Evolutionary conservation across 1,139 yeast genomes (phyloP).

Genomic region (Arxiozyma bovina): DNA sequence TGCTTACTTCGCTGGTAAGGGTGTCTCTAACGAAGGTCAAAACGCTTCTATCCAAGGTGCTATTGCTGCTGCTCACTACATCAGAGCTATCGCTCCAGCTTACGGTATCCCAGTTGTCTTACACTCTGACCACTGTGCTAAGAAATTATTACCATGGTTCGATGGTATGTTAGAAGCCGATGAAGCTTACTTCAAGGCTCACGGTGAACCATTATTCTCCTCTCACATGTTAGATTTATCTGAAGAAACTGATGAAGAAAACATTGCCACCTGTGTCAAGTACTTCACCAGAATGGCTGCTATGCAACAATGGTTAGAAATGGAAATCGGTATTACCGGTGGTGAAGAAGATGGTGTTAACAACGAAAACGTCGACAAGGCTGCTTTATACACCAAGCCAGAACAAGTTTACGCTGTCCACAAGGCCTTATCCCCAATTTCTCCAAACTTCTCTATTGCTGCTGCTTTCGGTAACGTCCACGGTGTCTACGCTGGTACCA

Average conservation of each 20-base stretch:
- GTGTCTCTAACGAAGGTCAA: constrained; percentile 89
- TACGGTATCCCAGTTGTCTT: constrained; percentile 95
- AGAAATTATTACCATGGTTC: constrained; percentile 95
- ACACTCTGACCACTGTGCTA: constrained; percentile 99
- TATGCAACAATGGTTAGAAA: constrained; percentile 96
- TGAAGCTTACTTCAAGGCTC: constrained; percentile 75
- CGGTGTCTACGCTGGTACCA: constrained; percentile 99
- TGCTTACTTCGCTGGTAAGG: constrained; percentile 99
- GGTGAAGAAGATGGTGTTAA: constrained; percentile 99
- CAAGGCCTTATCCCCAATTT: constrained; percentile 82
- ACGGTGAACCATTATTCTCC: constrained; percentile 94
- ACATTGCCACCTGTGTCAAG: constrained; percentile 88
- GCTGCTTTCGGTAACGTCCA: constrained; percentile 99
- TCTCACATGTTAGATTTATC: constrained; percentile 98
- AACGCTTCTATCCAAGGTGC: constrained; percentile 91
- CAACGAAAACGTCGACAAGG: constrained; percentile 87
- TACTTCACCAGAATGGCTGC: constrained; percentile 92
- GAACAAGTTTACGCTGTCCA: constrained; percentile 89
- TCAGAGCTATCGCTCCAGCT: constrained; percentile 91
- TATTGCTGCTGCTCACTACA: constrained; percentile 96
- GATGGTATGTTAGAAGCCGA: constrained; percentile 97
- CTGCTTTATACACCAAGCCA: constrained; percentile 86
- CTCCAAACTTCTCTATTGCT: constrained; percentile 98
- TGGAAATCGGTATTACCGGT: constrained; percentile 99
- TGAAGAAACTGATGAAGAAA: constrained; percentile 93